Evolutionary conservation across 805 yeast genomes (phyloP).

Genomic region (Metschnikowia koreensis): DNA sequence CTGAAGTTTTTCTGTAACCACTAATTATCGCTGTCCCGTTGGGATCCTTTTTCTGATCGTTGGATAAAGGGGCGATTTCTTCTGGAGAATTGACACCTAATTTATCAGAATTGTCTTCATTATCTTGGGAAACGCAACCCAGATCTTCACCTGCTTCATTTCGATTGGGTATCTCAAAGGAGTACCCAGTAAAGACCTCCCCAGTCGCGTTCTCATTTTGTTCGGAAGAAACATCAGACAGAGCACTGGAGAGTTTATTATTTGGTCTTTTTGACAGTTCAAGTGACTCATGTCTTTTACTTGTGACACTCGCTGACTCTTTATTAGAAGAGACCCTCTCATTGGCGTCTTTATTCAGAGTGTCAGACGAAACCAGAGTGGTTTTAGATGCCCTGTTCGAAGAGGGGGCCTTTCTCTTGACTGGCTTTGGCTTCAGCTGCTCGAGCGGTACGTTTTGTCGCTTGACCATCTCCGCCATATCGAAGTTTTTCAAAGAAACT

Average conservation of each 20-base stretch:
- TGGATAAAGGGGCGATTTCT: background rate
- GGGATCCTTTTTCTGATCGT: too few species aligned
- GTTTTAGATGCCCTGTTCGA: too few species aligned
- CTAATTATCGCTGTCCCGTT: too few species aligned
- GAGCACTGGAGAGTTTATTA: too few species aligned
- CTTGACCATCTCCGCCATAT: slow-evolving; percentile 6
- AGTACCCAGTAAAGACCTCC: background rate
- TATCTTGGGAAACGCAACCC: background rate
- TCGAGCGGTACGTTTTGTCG: background rate
- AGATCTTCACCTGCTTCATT: background rate
- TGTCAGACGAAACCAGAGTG: too few species aligned
- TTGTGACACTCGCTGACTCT: too few species aligned
- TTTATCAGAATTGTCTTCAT: background rate
- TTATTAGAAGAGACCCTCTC: too few species aligned
- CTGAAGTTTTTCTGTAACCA: background rate
- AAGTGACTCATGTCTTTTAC: too few species aligned
- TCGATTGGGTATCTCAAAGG: background rate
- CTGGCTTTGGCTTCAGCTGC: background rate
- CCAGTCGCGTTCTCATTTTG: background rate
- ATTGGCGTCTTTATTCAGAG: too few species aligned
- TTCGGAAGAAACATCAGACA: too few species aligned
- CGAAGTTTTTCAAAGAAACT: background rate
- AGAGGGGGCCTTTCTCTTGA: too few species aligned
- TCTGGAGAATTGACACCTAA: background rate
- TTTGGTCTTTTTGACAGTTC: too few species aligned